A percentile compares a stretch with the other conserved stretches of the same genome.
Evolutionary conservation across 495 filamentous ascomycete genomes (phyloP).

Genomic region (Chaetomium cochliodes): DNA sequence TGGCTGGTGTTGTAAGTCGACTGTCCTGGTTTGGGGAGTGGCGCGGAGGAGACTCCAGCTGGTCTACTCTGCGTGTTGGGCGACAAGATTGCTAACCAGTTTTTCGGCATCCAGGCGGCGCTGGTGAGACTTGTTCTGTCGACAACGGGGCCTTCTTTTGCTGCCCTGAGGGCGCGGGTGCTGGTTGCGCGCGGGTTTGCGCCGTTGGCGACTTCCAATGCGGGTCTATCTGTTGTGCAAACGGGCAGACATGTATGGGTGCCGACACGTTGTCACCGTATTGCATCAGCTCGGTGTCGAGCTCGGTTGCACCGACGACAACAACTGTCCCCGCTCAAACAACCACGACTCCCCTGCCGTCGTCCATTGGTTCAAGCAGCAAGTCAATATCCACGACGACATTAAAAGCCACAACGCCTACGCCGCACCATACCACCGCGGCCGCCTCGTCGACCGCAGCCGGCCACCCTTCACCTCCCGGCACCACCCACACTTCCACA

Average conservation of each 20-base stretch:
- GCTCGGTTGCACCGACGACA: neutral
- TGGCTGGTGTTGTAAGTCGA: slow-evolving; percentile 29
- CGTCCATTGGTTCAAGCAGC: neutral
- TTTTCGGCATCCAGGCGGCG: slow-evolving; percentile 10
- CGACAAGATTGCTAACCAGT: neutral
- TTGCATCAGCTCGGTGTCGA: slow-evolving; percentile 15
- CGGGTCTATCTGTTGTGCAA: slow-evolving; percentile 29
- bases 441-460: neutral
- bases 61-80: too few relatives aligned
- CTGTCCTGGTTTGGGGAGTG: neutral
- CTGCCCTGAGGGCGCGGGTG: slow-evolving; percentile 20
- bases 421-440: neutral
- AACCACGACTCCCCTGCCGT: neutral
- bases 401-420: neutral
- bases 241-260: slow-evolving; percentile 25
- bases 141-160: slow-evolving; percentile 27
- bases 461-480: neutral
- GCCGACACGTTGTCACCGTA: slow-evolving; percentile 19
- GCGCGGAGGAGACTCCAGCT: neutral
- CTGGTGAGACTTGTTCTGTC: slow-evolving; percentile 22
- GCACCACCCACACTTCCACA: neutral
- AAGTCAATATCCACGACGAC: neutral
- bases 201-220: slow-evolving; percentile 31
- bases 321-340: neutral
- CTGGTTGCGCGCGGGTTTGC: slow-evolving; percentile 25